These are phyloP conservation scores for Sextonia rubra DNA, from an alignment of 164 flowering plant species.

Conservation along the genomic window DNA sequence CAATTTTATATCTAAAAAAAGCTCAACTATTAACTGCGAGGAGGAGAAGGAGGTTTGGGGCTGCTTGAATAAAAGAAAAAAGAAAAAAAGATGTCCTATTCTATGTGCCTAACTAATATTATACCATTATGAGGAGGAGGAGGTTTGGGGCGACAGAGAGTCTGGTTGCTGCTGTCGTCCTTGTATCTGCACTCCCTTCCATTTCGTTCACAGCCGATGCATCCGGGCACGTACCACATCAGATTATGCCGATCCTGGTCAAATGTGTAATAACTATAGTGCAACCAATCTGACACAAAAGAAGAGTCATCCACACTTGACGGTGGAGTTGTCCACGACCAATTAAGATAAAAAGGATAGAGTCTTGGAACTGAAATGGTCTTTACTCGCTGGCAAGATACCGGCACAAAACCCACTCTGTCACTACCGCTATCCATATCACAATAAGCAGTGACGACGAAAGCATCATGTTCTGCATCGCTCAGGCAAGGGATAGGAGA, in stretches of 20 bases:
- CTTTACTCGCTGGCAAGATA: background rate
- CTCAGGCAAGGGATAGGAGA: background rate
- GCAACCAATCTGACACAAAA: background rate
- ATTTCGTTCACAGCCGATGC: background rate
- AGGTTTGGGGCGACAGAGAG: background rate
- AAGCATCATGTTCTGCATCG: background rate
- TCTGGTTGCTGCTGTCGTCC: background rate
- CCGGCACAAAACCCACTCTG: background rate
- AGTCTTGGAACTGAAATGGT: background rate
- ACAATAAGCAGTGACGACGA: background rate
- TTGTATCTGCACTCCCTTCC: background rate
- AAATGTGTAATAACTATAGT: fast-evolving
- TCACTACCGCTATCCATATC: background rate
- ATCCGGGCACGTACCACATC: constrained; percentile 1
- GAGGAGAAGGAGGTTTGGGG: too few relatives aligned
- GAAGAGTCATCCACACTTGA: background rate
- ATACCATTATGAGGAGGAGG: background rate
- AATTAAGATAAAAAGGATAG: too few relatives aligned
- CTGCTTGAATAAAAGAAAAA: too few relatives aligned
- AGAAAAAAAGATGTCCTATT: too few relatives aligned
- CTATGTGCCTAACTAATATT: background rate
- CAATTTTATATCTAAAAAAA: too few relatives aligned
- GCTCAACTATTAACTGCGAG: too few relatives aligned
- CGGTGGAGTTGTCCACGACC: too few relatives aligned
- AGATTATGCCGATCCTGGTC: background rate